These are phyloP conservation scores for Claviceps fusiformis DNA, from an alignment of 2,329 filamentous ascomycete species.

Conservation along the genomic window DNA sequence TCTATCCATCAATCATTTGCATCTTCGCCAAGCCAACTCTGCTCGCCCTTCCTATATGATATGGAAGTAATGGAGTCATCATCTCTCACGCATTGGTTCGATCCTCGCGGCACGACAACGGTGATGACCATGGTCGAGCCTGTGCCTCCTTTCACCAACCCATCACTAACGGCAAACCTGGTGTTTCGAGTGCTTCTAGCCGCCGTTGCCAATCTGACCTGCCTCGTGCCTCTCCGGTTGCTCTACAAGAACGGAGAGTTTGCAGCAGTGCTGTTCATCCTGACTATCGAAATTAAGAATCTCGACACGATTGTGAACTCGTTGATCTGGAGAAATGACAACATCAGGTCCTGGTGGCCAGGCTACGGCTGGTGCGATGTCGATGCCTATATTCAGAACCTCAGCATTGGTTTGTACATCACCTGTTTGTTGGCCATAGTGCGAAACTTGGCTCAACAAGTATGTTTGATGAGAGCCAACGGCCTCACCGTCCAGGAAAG, in stretches of 20 bases:
- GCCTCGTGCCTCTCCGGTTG: slow-evolving; percentile 36
- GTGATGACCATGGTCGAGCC: slow-evolving; percentile 2
- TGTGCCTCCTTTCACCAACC: slow-evolving; percentile 12
- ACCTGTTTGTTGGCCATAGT: slow-evolving; percentile 42
- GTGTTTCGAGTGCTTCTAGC: slow-evolving; percentile 34
- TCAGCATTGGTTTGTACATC: slow-evolving; percentile 30
- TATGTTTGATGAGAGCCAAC: slow-evolving; percentile 29
- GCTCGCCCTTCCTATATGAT: not conserved
- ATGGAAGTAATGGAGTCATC: slow-evolving; percentile 1
- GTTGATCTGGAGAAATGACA: slow-evolving; percentile 38
- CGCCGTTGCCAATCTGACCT: slow-evolving; percentile 29
- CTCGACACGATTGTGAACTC: slow-evolving; percentile 35
- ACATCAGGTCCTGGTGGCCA: slow-evolving; percentile 35
- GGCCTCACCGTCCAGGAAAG: slow-evolving; percentile 27
- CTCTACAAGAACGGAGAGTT: slow-evolving; percentile 41
- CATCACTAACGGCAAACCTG: slow-evolving; percentile 30
- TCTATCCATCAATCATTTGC: not conserved
- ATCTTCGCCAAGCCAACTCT: not conserved
- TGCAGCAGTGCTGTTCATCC: slow-evolving; percentile 35
- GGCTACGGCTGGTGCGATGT: slow-evolving; percentile 42
- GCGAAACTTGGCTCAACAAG: slow-evolving; percentile 36
- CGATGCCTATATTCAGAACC: slow-evolving; percentile 33
- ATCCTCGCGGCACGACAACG: not conserved
- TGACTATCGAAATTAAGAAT: slow-evolving; percentile 31
- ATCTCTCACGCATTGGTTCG: not conserved